Evolutionary conservation across 1,284 basidiomycete genomes (phyloP), one percentile per base, ranked within the genome.

Genomic region (Coniophora puteana): DNA sequence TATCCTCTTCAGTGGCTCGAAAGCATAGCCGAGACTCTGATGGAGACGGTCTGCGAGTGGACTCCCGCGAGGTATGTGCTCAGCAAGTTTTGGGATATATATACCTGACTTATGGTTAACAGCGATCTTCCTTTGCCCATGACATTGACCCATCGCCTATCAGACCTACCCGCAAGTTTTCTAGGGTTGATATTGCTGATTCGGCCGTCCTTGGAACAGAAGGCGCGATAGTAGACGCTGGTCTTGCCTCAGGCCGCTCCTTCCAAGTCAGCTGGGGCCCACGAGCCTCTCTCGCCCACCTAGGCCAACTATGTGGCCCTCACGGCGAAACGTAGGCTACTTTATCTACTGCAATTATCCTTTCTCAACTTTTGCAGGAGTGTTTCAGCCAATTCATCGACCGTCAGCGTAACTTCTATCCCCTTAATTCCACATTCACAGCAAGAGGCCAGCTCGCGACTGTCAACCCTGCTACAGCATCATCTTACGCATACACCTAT

Each of bases 261-360:
- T 97, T 94, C 65, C 78, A 93, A 36, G 89, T 88, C 5, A 84
- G 90, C 3, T 98, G 93, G 91, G 91, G 93, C 12, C 86, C 89
- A 0, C 76, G 79, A 34, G 91, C 90, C 1, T 72, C 69, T 33
- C 59, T 96, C 13, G 83, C 84, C 20, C 87, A 94, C 65, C 65
- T 88, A 16, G 91, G 89, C 18, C 71, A 72, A 43, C 62, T 93
- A 32, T 84, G 82, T 57, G 72, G 73, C 2, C 78, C 81, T 7
- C 63, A 51, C 5, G 64, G 66, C 43, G 61, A 66, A 44, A 51
- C 63, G 78, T 83, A 57, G 52, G 79, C 66, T 4, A 38, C 13
- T 44, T 39, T 43, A 26, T n/a, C 36, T 43, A 39, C 10, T 36
- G 22, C 38, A 41, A 26, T 26, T 40, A n/a, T 38, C 33, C 24